These are phyloP conservation scores for Beauveria medogensis DNA, from an alignment of 2,329 filamentous ascomycete genomes.

Conservation along the genomic window DNA sequence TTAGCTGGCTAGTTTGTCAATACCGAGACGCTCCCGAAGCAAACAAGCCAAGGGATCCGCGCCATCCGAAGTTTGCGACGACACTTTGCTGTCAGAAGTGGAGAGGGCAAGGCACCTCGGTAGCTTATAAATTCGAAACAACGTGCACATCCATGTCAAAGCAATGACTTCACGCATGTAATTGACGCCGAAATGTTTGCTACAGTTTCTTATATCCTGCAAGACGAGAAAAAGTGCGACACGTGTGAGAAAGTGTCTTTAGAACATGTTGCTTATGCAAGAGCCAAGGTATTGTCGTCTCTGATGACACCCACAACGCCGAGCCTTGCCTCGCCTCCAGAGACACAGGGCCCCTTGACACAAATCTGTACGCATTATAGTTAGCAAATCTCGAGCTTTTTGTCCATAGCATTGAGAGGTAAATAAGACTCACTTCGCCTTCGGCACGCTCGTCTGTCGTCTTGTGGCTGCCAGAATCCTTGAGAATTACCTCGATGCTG, in stretches of 20 bases:
- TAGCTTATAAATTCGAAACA: too few species aligned
- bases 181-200: not conserved
- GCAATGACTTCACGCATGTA: not conserved
- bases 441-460: constrained; percentile 54
- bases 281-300: constrained; percentile 65
- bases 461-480: constrained; percentile 51
- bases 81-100: not conserved
- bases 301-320: constrained; percentile 58
- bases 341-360: constrained; percentile 65
- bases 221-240: not conserved
- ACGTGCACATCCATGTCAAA: not conserved
- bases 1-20: not conserved
- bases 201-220: not conserved
- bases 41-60: not conserved
- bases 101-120: not conserved
- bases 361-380: constrained; percentile 45
- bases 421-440: constrained; percentile 49
- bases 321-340: constrained; percentile 55
- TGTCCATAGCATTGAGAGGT: not conserved
- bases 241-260: not conserved
- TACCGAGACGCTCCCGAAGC: not conserved
- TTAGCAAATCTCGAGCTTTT: not conserved
- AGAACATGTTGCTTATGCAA: constrained; percentile 25
- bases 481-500: constrained; percentile 69
- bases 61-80: not conserved